phyloP scores from a whole-genome alignment of 2,329 filamentous ascomycete genomes.

The Nemania sp. region DNA sequence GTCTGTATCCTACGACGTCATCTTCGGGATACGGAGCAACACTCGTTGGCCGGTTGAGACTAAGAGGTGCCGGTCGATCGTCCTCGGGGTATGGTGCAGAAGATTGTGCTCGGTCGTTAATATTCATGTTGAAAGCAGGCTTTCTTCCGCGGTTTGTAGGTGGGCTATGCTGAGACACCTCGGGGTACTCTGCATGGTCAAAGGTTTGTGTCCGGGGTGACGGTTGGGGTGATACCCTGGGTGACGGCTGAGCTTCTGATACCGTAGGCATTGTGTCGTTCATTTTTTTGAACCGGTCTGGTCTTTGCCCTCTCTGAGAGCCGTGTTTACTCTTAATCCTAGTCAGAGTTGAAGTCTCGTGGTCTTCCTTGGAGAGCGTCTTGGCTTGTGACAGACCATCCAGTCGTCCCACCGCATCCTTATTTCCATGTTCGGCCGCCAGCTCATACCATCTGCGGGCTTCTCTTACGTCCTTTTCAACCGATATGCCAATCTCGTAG shows the following conservation, averaged over 20 bases:
- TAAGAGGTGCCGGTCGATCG: slow-evolving; percentile 59
- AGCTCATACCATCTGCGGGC: slow-evolving; percentile 89
- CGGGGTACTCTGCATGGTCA: slow-evolving; percentile 50
- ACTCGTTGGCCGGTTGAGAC: slow-evolving; percentile 49
- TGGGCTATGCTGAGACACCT: slow-evolving; percentile 48
- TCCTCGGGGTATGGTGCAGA: slow-evolving; percentile 73
- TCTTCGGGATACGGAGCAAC: slow-evolving; percentile 58
- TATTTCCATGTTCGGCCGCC: slow-evolving; percentile 87
- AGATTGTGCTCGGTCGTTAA: slow-evolving; percentile 56
- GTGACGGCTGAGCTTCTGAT: slow-evolving; percentile 46
- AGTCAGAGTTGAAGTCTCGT: slow-evolving; percentile 87
- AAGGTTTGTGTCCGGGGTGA: slow-evolving; percentile 47
- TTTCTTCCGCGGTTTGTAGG: slow-evolving; percentile 44
- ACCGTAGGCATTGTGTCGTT: slow-evolving; percentile 53
- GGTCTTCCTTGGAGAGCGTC: slow-evolving; percentile 84
- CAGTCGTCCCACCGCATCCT: slow-evolving; percentile 79
- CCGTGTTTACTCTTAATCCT: slow-evolving; percentile 83
- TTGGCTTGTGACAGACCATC: slow-evolving; percentile 83
- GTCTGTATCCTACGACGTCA: slow-evolving; percentile 43
- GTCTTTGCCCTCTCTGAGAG: slow-evolving; percentile 65
- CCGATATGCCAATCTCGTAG: slow-evolving; percentile 92
- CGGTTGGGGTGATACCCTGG: slow-evolving; percentile 45
- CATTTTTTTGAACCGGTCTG: slow-evolving; percentile 60
- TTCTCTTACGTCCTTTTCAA: slow-evolving; percentile 79
- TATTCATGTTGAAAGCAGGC: slow-evolving; percentile 56